Evolutionary conservation across 2,329 filamentous ascomycete genomes (phyloP), one percentile per base, ranked within the genome.

Genomic region (Calonectria pauciramosa): DNA sequence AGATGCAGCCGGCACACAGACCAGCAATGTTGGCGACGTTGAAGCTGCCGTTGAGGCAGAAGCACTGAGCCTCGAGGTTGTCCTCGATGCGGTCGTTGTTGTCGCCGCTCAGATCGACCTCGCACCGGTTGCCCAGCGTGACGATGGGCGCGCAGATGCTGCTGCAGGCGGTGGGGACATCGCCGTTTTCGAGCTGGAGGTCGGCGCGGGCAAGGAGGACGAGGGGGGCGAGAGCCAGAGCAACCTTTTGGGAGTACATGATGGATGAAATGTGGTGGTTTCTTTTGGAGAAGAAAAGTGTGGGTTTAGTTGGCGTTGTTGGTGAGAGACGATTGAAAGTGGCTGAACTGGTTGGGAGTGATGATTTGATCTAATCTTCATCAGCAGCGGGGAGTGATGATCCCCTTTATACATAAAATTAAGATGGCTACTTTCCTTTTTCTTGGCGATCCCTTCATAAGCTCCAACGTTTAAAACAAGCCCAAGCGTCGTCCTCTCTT

Each of bases 11-110:
- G 68, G 82, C 81, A 73, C 86, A 87, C 23, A 85, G 81, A 5
- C 79, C 83, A 23, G 85, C 82, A 65, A 86, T 76, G 28, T 76
- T 73, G 44, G 65, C 75, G 65, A 87, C 86, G 79, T 87, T 77
- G 80, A 88, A 85, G 78, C 84, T 85, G 68, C 81, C 75, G 81
- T 88, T 86, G 77, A 84, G 84, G 81, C 86, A 86, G 67, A 87
- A 76, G 75, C 86, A 87, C 76, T 87, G 85, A 14, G 78, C 79
- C 80, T 84, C 81, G 67, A 87, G 84, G n/a, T 81, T 82, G 63
- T 85, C 80, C 78, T 87, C 84, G 34, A 81, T 77, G 32, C 80
- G 81, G 78, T 85, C 83, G 23, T 67, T 68, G 68, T 75, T 79
- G 70, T 82, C 78, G 54, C 80, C 78, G 36, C 63, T 70, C 52